These are phyloP conservation scores for Xylona heveae DNA, from an alignment of 495 filamentous ascomycete genomes.

Conservation along the genomic window DNA sequence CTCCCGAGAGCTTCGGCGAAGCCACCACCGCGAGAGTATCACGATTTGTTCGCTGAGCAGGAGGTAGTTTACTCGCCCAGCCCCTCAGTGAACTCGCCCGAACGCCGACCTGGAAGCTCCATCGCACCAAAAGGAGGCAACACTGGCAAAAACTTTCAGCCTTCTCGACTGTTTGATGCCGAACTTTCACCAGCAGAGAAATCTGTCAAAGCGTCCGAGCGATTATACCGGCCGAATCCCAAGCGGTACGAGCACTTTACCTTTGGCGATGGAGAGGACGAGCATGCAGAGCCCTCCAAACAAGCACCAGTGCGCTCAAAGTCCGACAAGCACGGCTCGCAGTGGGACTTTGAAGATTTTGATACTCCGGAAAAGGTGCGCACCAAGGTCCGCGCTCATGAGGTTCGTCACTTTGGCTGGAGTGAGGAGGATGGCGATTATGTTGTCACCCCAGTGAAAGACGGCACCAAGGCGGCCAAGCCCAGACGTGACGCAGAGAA, in stretches of 20 bases:
- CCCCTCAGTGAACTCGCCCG: slow-evolving; percentile 7
- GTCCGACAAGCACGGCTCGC: slow-evolving; percentile 35
- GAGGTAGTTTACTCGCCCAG: slow-evolving; percentile 11
- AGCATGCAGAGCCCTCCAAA: slow-evolving; percentile 13
- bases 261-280: slow-evolving; percentile 42
- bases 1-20: slow-evolving; percentile 28
- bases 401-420: slow-evolving; percentile 51
- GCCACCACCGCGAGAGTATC: slow-evolving; percentile 37
- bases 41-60: slow-evolving; percentile 38
- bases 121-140: slow-evolving; percentile 36
- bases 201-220: slow-evolving; percentile 19
- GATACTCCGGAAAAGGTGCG: slow-evolving; percentile 50
- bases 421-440: slow-evolving; percentile 40
- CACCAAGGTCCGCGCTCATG: slow-evolving; percentile 23
- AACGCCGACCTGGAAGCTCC: slow-evolving; percentile 8
- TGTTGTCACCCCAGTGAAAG: slow-evolving; percentile 30
- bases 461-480: slow-evolving; percentile 31
- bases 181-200: no score
- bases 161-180: slow-evolving; percentile 47
- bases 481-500: slow-evolving; percentile 56
- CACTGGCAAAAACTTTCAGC: slow-evolving; percentile 45
- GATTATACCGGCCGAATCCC: slow-evolving; percentile 37
- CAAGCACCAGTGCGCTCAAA: slow-evolving; percentile 20
- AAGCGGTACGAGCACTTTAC: slow-evolving; percentile 78
- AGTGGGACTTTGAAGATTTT: slow-evolving; percentile 80